Base-by-base conservation (phyloP, 306 rosid genomes). In the Casuarina equisetifolia region DNA sequence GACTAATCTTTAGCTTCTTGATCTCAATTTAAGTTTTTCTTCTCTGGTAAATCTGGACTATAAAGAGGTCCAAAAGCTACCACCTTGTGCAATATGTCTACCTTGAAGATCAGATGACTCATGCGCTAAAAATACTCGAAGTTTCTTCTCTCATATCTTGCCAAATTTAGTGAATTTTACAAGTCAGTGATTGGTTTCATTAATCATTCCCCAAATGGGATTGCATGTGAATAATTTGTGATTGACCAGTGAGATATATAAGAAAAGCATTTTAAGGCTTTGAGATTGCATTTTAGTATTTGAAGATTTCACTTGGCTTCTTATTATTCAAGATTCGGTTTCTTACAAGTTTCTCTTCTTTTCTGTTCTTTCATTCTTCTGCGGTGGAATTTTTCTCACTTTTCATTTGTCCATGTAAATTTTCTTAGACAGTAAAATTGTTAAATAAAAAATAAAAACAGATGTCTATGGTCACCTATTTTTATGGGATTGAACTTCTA, bases 1-100 rank as follows among this genome's bases (percentile, higher is more conserved):
- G 67, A 32, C 3, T 32, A 59, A 59, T 9, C 6, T 52, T 77
- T 51, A 38, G 46, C 42, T 83, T 77, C 64, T 70, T 58, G 44
- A 44, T 39, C 48, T 15, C 49, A 36, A 52, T 52, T 52, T 53
- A 25, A 25, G 1, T 5, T 38, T 62, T 38, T 63, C 38, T 35
- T 35, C 45, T 63, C 0, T 38, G 20, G 5, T 63, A 16, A 36
- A 39, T 63, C 12, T 63, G 69, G 69, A 38, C n/a, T 36, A 7
- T 6, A 66, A n/a, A 6, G 13, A 63, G 44, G 45, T 38, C 69
- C 69, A 63, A 11, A 63, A 0, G 42, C 69, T 11, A 45, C 69
- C 69, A 63, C 68, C 45, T 57, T 57, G 63, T 35, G 43, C 13
- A 36, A 15, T 2, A 38, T 36, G 62, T n/a, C 19, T 32, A 57